Percentiles rank a stretch among this genome's conserved stretches.
phyloP scores from a whole-genome alignment of 1,284 basidiomycete species.

The Sporisorium scitamineum region DNA sequence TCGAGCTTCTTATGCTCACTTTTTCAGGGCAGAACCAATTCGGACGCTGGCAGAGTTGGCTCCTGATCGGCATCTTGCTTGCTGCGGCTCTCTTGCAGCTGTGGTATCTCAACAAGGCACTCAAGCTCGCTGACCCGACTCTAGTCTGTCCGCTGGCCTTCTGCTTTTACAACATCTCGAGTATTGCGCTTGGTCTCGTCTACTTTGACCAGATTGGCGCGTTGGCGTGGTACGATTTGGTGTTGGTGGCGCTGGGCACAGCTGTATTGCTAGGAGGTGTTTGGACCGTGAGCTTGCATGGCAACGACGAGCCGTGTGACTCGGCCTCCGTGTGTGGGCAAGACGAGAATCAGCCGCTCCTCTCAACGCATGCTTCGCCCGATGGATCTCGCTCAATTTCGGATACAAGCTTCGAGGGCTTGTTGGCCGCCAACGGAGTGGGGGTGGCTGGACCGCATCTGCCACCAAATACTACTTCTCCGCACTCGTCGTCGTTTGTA shows the following conservation, averaged over 20 bases:
- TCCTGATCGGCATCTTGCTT: constrained; percentile 78
- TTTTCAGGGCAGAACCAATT: constrained; percentile 83
- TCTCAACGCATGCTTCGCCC: constrained; percentile 13
- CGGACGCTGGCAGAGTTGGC: constrained; percentile 82
- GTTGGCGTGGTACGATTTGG: constrained; percentile 78
- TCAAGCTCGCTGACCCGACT: constrained; percentile 80
- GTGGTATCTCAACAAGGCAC: constrained; percentile 91
- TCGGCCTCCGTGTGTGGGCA: constrained; percentile 20
- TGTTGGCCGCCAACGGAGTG: constrained; percentile 49
- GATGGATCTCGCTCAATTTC: constrained; percentile 10
- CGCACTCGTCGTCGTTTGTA: constrained; percentile 29
- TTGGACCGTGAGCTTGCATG: constrained; percentile 78
- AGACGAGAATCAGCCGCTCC: constrained; percentile 22
- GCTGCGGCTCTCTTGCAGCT: constrained; percentile 80
- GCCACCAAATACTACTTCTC: constrained; percentile 32
- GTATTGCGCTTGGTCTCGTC: constrained; percentile 75
- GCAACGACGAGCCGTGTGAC: constrained; percentile 25
- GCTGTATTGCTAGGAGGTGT: constrained; percentile 85
- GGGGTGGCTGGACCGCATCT: constrained; percentile 57
- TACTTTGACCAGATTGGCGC: constrained; percentile 90
- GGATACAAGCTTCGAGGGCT: constrained; percentile 20
- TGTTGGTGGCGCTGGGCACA: constrained; percentile 83
- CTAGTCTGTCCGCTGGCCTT: constrained; percentile 94
- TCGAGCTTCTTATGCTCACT: constrained; percentile 87
- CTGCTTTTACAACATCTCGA: constrained; percentile 94